These are phyloP conservation scores for Gymnopilus dilepis DNA, from an alignment of 768 basidiomycete genomes.

Conservation along the genomic window DNA sequence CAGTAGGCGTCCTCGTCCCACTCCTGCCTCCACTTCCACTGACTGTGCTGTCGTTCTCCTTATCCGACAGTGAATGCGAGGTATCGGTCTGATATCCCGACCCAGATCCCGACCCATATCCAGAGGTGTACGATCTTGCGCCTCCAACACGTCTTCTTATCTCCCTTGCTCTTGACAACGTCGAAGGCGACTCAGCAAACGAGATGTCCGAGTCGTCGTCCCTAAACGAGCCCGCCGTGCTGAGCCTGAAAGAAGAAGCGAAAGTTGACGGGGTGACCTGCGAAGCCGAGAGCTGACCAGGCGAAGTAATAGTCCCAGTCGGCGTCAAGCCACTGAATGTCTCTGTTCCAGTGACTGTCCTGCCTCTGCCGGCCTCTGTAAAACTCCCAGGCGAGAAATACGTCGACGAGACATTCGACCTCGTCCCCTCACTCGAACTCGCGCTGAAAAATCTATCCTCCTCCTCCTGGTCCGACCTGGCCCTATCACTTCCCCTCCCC, in stretches of 20 bases:
- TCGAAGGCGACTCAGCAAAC: constrained; percentile 54
- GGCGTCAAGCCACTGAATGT: constrained; percentile 25
- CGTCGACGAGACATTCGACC: constrained; percentile 41
- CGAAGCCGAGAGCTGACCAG: constrained; percentile 54
- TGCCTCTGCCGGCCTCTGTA: constrained; percentile 29
- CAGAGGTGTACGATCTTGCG: constrained; percentile 46
- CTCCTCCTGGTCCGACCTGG: constrained; percentile 39
- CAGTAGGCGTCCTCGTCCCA: constrained; percentile 20
- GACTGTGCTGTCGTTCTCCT: constrained; percentile 53
- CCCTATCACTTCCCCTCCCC: constrained; percentile 39
- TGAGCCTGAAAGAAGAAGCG: constrained; percentile 48
- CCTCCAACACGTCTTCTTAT: constrained; percentile 57
- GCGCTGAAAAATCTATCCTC: constrained; percentile 49
- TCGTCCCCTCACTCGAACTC: constrained; percentile 35
- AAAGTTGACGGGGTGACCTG: constrained; percentile 47
- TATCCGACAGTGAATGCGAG: constrained; percentile 46
- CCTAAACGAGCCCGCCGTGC: constrained; percentile 59
- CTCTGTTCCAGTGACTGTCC: constrained; percentile 35
- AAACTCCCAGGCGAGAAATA: constrained; percentile 42
- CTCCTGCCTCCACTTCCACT: constrained; percentile 13
- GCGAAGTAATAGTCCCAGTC: constrained; percentile 32
- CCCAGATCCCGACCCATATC: constrained; percentile 42
- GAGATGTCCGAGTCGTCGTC: constrained; percentile 43
- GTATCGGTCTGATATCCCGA: constrained; percentile 41
- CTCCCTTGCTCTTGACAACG: constrained; percentile 60